phyloP scores from a whole-genome alignment of 495 filamentous ascomycete genomes.

The Sordaria brevicollis region DNA sequence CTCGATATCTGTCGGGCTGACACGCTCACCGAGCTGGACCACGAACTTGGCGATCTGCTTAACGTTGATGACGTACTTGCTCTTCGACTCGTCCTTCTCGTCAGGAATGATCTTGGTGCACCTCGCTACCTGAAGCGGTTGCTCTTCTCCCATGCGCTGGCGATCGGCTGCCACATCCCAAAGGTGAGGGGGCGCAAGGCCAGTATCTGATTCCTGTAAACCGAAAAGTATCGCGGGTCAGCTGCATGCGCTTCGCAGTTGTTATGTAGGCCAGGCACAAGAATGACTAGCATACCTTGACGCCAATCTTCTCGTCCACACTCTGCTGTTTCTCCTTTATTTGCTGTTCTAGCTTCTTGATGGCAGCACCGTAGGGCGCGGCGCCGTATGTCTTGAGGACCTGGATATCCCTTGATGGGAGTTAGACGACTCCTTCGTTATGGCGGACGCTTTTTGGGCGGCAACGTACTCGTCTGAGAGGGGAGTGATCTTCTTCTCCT shows the following conservation, averaged over 20 bases:
- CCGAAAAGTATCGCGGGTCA: conserved; percentile 1
- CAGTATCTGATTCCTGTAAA: conserved; percentile 87
- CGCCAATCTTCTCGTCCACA: conserved; percentile 93
- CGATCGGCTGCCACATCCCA: conserved; percentile 98
- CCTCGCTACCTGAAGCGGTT: conserved; percentile 91
- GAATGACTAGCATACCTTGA: conserved; percentile 29
- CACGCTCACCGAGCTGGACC: conserved; percentile 92
- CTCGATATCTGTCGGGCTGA: conserved; percentile 97
- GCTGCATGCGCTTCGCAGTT: neutral
- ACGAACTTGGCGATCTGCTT: conserved; percentile 99
- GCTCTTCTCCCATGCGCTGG: conserved; percentile 96
- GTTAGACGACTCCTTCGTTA: conserved; percentile 26
- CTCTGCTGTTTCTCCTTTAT: conserved; percentile 96
- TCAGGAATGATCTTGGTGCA: conserved; percentile 99
- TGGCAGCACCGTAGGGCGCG: conserved; percentile 80
- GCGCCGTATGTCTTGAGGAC: conserved; percentile 98
- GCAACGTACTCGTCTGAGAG: conserved; percentile 80
- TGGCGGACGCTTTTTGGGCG: neutral
- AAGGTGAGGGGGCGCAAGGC: conserved; percentile 92
- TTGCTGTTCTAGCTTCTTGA: conserved; percentile 95
- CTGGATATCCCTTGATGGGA: conserved; percentile 75
- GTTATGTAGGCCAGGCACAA: neutral
- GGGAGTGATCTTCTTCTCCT: conserved; percentile 98
- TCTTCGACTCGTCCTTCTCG: conserved; percentile 94
- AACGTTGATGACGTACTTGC: conserved; percentile 99